Conservation (phyloP, 495 filamentous ascomycete species). For the Pyrenula massariospora region DNA sequence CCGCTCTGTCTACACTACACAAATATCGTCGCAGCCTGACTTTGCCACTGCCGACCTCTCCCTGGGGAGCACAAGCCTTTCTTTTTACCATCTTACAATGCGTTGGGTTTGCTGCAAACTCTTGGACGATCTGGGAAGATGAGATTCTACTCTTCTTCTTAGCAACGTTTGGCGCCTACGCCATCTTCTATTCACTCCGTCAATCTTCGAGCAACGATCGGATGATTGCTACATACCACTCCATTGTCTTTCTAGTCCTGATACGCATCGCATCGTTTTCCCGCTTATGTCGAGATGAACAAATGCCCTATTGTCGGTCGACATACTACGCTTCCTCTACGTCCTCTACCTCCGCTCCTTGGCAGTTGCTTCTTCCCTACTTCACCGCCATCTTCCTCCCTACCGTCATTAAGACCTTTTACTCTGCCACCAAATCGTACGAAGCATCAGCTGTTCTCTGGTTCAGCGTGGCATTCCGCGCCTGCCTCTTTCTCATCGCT, state of each 20-base stretch:
- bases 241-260: constrained; percentile 69
- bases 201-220: constrained; percentile 50
- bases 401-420: constrained; percentile 64
- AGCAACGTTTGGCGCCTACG: constrained; percentile 67
- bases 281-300: constrained; percentile 90
- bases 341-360: constrained; percentile 84
- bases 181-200: constrained; percentile 62
- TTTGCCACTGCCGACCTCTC: constrained; percentile 57
- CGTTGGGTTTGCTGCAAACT: constrained; percentile 89
- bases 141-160: constrained; percentile 88
- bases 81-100: constrained; percentile 74
- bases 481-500: constrained; percentile 62
- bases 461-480: constrained; percentile 70
- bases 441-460: constrained; percentile 72
- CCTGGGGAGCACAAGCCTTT: constrained; percentile 80
- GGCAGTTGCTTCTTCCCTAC: constrained; percentile 79
- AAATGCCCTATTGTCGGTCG: constrained; percentile 92
- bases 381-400: constrained; percentile 63
- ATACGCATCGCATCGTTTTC: constrained; percentile 77
- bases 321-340: constrained; percentile 90
- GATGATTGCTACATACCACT: constrained; percentile 69
- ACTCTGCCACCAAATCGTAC: constrained; percentile 65
- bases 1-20: constrained; percentile 46
- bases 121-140: constrained; percentile 98
- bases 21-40: constrained; percentile 32